Base-by-base conservation (phyloP, 345 rosid species). In the Eucalyptus regnans region DNA sequence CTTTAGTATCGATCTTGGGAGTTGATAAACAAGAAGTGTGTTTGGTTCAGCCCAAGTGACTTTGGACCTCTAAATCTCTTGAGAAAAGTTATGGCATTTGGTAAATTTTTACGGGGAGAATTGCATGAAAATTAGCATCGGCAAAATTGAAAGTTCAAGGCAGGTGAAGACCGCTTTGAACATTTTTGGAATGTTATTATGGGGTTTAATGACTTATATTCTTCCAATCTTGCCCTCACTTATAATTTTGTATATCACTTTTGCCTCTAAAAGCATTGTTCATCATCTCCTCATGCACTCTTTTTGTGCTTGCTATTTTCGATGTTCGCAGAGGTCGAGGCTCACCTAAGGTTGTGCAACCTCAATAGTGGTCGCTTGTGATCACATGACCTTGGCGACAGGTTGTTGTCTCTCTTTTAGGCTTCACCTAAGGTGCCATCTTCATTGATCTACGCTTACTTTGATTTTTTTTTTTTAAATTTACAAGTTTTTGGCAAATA, bases 331-430 rank as follows among this genome's bases (percentile, higher is more conserved):
- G 31, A 60, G 66, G 66, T 60, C 3, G 3, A 60, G n/a, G 66
- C 66, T 60, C 0, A 0, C 66, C 29, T 3, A 60, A 25, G 14
- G 27, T 25, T 25, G 66, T 60, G 66, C n/a, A 25, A 25, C 31
- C 66, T 60, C 66, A 25, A 60, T 11, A 60, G n/a, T 23, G 66
- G 31, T 60, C 10, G 14, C 64, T 23, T 58, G 13, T 1, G 14
- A n/a, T 58, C 0, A 3, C n/a, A 25, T 10, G n/a, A 25, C 66
- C 7, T 25, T 25, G 27, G 15, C 7, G 4, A 60, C 0, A 1
- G 7, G 66, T 25, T 60, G 66, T 58, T 6, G 11, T 60, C 66
- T 60, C 62, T 23, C 29, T 56, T 56, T 56, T 22, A 56, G 27
- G 29, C 62, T 56, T 56, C 1, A 3, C 62, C 1, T 56, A 0